phyloP scores from a whole-genome alignment of 768 basidiomycete species.

The Trametes gibbosa region DNA sequence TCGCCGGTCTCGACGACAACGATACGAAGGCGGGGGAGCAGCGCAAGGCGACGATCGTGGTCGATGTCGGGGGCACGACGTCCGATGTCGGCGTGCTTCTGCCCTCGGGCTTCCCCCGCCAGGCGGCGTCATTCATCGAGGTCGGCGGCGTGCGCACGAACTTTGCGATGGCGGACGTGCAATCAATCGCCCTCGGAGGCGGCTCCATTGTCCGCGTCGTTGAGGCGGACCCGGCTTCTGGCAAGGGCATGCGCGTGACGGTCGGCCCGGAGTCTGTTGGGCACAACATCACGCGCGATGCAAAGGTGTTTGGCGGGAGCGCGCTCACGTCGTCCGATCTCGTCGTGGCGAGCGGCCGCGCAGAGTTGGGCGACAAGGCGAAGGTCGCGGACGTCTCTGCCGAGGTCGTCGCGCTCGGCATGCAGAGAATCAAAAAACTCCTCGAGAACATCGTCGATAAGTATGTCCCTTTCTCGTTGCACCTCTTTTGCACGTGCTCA shows the following conservation, averaged over 20 bases:
- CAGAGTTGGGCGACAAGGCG: conserved; percentile 28
- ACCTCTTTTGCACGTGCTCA: neutral
- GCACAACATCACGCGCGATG: conserved; percentile 47
- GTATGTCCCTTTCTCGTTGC: conserved; percentile 9
- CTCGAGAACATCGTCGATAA: conserved; percentile 50
- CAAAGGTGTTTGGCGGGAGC: conserved; percentile 53
- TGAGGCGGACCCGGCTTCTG: conserved; percentile 13
- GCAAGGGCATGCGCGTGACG: conserved; percentile 36
- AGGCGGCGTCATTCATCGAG: conserved; percentile 60
- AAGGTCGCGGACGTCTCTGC: conserved; percentile 22
- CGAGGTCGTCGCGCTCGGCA: conserved; percentile 33
- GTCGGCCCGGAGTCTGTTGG: conserved; percentile 70
- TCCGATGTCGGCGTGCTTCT: conserved; percentile 63
- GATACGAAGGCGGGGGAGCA: conserved; percentile 13
- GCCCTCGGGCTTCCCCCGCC: conserved; percentile 58
- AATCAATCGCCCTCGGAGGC: conserved; percentile 61
- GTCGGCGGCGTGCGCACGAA: conserved; percentile 60
- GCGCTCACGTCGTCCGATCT: conserved; percentile 63
- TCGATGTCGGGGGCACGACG: conserved; percentile 67
- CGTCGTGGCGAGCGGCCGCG: conserved; percentile 39
- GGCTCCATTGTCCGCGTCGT: conserved; percentile 49
- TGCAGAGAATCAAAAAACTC: conserved; percentile 40
- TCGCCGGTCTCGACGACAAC: conserved; percentile 43
- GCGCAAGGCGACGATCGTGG: conserved; percentile 44
- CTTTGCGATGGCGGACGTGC: conserved; percentile 58